phyloP scores from a whole-genome alignment of 106 monocot genomes.

The Gastrodia elata region DNA sequence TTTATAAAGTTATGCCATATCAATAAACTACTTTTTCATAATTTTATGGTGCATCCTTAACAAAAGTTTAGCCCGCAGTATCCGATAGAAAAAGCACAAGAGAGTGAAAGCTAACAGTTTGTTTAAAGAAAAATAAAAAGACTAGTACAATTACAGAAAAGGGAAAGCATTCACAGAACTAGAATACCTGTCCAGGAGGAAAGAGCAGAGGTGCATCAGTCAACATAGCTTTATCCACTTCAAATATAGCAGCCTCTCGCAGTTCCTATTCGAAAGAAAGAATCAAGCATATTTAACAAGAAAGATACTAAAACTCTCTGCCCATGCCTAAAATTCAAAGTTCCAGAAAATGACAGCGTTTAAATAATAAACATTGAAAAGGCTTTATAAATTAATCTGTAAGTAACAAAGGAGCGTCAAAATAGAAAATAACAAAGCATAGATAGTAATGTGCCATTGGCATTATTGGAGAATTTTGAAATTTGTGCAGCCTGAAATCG shows the following conservation, averaged over 20 bases:
- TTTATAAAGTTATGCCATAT: no score
- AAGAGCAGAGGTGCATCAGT: constrained; percentile 97
- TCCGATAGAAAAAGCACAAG: background rate
- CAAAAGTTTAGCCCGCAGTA: background rate
- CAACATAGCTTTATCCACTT: constrained; percentile 73
- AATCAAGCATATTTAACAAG: background rate
- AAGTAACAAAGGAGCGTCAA: background rate
- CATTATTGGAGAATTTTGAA: background rate
- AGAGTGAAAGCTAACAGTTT: background rate
- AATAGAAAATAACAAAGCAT: background rate
- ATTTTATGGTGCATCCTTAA: background rate
- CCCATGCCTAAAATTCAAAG: background rate
- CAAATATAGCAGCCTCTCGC: constrained; percentile 43
- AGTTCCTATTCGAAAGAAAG: constrained; percentile 33
- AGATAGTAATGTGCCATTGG: background rate
- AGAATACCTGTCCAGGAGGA: constrained; percentile 78
- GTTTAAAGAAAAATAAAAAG: background rate
- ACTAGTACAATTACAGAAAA: background rate
- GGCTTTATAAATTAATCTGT: background rate
- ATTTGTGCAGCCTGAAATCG: background rate
- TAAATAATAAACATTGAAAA: background rate
- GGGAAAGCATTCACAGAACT: background rate
- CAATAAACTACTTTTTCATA: background rate
- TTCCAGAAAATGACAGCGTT: background rate
- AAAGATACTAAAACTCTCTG: background rate